Evolutionary conservation across 768 basidiomycete genomes (phyloP), one percentile per base, ranked within the genome.

Genomic region (Suillus clintonianus): DNA sequence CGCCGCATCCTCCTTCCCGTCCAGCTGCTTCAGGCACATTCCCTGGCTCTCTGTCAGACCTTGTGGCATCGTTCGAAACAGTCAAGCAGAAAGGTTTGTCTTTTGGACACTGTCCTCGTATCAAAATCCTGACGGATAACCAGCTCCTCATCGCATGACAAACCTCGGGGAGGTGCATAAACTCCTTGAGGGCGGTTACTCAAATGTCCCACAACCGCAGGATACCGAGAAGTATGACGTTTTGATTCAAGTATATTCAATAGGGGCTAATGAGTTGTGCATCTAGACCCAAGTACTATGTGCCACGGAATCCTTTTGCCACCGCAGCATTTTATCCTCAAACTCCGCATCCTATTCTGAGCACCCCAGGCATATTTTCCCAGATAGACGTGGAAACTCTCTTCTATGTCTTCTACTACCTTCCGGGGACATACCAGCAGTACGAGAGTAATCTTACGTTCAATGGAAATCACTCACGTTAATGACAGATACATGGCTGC

Each of bases 341-440:
- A 77, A 76, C 88, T 61, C 94, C 94, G 36, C 86, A 90, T 68
- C 85, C 89, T 19, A 81, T 92, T 51, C 80, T 99, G 64, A 93
- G 86, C 70, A 91, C 94, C 60, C 87, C 95, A 41, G 86, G 84
- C 10, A 85, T 98, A 58, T 97, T 96, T 74, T 83, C 90, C 37
- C 92, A 95, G 74, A 85, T 99, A 65, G 97, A 99, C 67, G 89
- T 97, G 56, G 97, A 99, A 80, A 98, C 97, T 22, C 82, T 99
- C 11, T 99, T 99, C 79, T 99, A 95, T 80, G 92, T 99, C 71
- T 99, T 99, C 79, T 99, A 99, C 81, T 99, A 94, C 80, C 86
- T 92, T 57, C 94, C 95, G 13, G 96, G 96, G 63, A 97, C 97
- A 68, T 99, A 99, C 81, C 94, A 96, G 76, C 97, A 99, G 94